These are phyloP conservation scores for Diaporthe sp. DNA, from an alignment of 2,329 filamentous ascomycete species.

Conservation along the genomic window DNA sequence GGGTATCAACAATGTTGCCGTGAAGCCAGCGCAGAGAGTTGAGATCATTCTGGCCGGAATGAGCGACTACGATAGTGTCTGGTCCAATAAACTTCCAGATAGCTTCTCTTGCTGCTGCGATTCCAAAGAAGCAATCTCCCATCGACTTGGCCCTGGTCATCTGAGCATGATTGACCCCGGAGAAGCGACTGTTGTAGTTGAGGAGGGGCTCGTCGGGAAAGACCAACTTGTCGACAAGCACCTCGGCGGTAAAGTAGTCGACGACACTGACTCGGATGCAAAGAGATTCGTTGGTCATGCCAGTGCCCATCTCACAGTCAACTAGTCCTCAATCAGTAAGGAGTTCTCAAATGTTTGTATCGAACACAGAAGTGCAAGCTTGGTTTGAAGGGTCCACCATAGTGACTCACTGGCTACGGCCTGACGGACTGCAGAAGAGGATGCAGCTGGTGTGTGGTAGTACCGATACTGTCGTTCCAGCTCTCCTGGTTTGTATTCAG, in stretches of 20 bases:
- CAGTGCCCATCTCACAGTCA: conserved; percentile 70
- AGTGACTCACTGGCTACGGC: conserved; percentile 26
- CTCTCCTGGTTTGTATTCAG: conserved; percentile 23
- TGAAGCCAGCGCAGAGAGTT: conserved; percentile 64
- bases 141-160: conserved; percentile 54
- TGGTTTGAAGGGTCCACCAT: neutral
- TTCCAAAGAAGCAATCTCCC: conserved; percentile 56
- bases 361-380: neutral
- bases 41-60: conserved; percentile 60
- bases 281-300: conserved; percentile 60
- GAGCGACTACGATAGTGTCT: conserved; percentile 63
- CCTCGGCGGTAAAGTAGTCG: conserved; percentile 64
- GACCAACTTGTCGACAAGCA: conserved; percentile 66
- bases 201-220: conserved; percentile 60
- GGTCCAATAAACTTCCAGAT: conserved; percentile 61
- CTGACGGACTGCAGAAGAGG: neutral
- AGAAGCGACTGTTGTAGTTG: conserved; percentile 65
- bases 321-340: conserved; percentile 46
- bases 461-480: conserved; percentile 16
- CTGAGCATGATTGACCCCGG: conserved; percentile 59
- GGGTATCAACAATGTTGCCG: conserved; percentile 59
- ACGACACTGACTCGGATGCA: conserved; percentile 66
- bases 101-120: conserved; percentile 56
- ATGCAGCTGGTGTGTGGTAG: neutral
- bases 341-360: neutral